Base-by-base conservation (phyloP, 2,329 filamentous ascomycete species). In the Colletotrichum neosansevieriae region DNA sequence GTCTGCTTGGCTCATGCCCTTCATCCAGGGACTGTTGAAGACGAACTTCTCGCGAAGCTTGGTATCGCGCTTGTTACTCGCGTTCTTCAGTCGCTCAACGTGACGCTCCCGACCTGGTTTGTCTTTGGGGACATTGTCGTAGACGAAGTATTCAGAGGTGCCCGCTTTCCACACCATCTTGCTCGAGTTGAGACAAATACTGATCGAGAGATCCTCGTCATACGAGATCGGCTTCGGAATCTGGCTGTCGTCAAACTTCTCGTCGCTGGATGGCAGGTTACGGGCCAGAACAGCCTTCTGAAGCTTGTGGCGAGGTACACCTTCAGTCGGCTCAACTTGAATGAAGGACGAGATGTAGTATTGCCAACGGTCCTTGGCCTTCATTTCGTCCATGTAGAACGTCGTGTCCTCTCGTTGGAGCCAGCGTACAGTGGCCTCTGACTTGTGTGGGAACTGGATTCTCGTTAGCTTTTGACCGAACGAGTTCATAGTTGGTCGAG, bases 281-380 rank as follows among this genome's bases (percentile, higher is more conserved):
- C 92, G 90, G 58, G 88, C 86, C 15, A 95, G 84, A 66, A 94
- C 88, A 4, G 89, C 86, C 79, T 89, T 91, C 70, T 87, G 88
- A 74, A 94, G 85, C 54, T 87, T 88, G 6, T 86, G 85, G 57
- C 90, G 84, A 6, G 86, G 82, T 3, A 96, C 86, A 13, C 92
- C 92, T 79, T 96, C 93, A 0, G 96, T 99, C 2, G 93, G 92
- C 75, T 97, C 94, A 24, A 94, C 88, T 71, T 94, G 93, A 72
- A 94, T 92, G 79, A 92, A 98, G 0, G 94, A 94, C 17, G 95
- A 94, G 65, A 97, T 93, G 77, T 99, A 99, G 81, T 97, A 97
- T 74, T 95, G 93, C 96, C 96, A 99, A 44, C 89, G 86, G 70
- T 94, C 90, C 64, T 91, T 91, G 58, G 90, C 88, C 75, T 96